A percentile compares a stretch with the other conserved stretches of the same genome.
phyloP scores from a whole-genome alignment of 495 filamentous ascomycete genomes.

The Hypoxylon fragiforme region DNA sequence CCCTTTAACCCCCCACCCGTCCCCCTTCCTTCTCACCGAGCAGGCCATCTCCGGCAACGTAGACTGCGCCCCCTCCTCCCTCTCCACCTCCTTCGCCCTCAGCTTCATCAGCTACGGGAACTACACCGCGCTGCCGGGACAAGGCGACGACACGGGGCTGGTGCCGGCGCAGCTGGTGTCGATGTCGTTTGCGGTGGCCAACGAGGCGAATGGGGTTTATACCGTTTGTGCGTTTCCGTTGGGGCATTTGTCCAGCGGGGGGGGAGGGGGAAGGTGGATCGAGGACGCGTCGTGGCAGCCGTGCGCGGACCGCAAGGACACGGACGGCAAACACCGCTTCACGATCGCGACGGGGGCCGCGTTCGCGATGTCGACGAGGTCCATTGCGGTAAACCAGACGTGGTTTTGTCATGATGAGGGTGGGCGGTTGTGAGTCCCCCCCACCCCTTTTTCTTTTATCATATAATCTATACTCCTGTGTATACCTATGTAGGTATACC shows the following conservation, averaged over 20 bases:
- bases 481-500: too few species aligned
- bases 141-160: conserved; percentile 17
- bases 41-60: conserved; percentile 9
- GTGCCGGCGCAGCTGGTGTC: conserved; percentile 22
- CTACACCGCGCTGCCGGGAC: conserved; percentile 21
- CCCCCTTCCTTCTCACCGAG: not conserved
- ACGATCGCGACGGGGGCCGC: conserved; percentile 28
- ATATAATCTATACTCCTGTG: too few species aligned
- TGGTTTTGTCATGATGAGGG: conserved; percentile 34
- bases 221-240: conserved; percentile 32
- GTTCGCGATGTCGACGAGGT: conserved; percentile 9
- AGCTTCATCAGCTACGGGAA: conserved; percentile 35
- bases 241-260: conserved; percentile 5
- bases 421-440: conserved; percentile 22
- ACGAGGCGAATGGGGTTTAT: conserved; percentile 19
- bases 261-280: conserved; percentile 6
- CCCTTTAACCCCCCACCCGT: not conserved
- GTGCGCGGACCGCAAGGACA: conserved; percentile 31
- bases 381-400: conserved; percentile 26
- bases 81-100: conserved; percentile 6
- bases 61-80: conserved; percentile 16
- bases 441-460: not conserved
- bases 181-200: conserved; percentile 27
- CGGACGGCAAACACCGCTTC: conserved; percentile 30
- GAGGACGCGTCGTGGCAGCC: conserved; percentile 25